A percentile compares a stretch with the other conserved stretches of the same genome.
phyloP scores from a whole-genome alignment of 805 yeast genomes.

The Barnettozyma californica region DNA sequence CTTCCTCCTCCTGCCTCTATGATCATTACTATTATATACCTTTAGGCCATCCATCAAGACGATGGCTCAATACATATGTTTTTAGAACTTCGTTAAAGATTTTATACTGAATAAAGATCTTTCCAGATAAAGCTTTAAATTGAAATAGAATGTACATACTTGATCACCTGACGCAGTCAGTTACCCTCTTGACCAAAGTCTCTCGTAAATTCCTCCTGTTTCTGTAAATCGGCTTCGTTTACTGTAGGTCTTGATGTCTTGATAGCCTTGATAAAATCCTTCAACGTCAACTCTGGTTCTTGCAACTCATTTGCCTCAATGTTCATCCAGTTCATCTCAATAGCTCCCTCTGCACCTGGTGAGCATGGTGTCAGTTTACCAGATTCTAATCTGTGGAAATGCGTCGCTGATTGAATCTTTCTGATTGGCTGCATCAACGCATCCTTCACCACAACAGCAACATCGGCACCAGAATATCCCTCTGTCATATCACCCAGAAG shows the following conservation, averaged over 20 bases:
- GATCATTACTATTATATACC: too few species aligned
- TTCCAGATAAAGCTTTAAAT: too few species aligned
- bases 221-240: constrained; percentile 72
- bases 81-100: not conserved
- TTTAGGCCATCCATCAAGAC: not conserved
- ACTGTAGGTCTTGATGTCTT: constrained; percentile 94
- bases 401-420: constrained; percentile 93
- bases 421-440: constrained; percentile 98
- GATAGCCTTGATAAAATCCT: constrained; percentile 90
- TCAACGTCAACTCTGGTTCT: constrained; percentile 85
- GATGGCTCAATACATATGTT: not conserved
- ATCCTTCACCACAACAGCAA: constrained; percentile 93
- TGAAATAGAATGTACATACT: not conserved
- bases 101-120: not conserved
- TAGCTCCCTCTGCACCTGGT: constrained; percentile 88
- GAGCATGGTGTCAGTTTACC: constrained; percentile 82
- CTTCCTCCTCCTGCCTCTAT: too few species aligned
- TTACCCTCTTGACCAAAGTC: constrained; percentile 99
- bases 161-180: constrained; percentile 21
- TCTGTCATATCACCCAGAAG: constrained; percentile 88
- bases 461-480: constrained; percentile 96
- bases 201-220: constrained; percentile 81
- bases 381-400: constrained; percentile 61
- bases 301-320: constrained; percentile 81
- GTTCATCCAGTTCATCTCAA: constrained; percentile 91